Evolutionary conservation across 2,329 filamentous ascomycete genomes (phyloP).

Genomic region (Talaromyces sp.): DNA sequence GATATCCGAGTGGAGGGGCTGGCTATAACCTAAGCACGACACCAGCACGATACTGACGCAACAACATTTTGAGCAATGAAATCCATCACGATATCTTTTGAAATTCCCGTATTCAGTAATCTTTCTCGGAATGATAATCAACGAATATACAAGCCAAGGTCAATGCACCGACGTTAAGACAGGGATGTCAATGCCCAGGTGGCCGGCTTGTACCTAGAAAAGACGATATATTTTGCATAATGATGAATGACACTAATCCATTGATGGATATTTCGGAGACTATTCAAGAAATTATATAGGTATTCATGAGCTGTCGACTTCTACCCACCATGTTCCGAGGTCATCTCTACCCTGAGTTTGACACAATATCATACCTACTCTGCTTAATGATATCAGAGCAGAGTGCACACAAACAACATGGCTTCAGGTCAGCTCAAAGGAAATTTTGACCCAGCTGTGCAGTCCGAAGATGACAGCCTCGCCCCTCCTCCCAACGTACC

Average conservation of each 20-base stretch:
- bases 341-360: not conserved
- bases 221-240: constrained; percentile 12
- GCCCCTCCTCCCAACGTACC: constrained; percentile 18
- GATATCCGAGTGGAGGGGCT: not conserved
- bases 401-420: not conserved
- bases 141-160: not conserved
- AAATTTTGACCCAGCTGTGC: not conserved
- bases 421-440: not conserved
- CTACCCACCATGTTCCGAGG: not conserved
- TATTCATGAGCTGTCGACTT: not conserved
- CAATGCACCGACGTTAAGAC: not conserved
- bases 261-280: no score
- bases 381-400: not conserved
- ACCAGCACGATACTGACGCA: constrained; percentile 18
- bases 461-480: constrained; percentile 12
- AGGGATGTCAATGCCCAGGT: not conserved
- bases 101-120: not conserved
- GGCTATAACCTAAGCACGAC: constrained; percentile 21
- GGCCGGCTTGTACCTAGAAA: not conserved
- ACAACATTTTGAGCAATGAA: not conserved
- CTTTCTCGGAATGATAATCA: not conserved
- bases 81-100: not conserved
- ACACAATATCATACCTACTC: not conserved
- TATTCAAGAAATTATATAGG: not conserved
- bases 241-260: not conserved